phyloP scores from a whole-genome alignment of 1,284 basidiomycete genomes.

The Ceratobasidium sp. region DNA sequence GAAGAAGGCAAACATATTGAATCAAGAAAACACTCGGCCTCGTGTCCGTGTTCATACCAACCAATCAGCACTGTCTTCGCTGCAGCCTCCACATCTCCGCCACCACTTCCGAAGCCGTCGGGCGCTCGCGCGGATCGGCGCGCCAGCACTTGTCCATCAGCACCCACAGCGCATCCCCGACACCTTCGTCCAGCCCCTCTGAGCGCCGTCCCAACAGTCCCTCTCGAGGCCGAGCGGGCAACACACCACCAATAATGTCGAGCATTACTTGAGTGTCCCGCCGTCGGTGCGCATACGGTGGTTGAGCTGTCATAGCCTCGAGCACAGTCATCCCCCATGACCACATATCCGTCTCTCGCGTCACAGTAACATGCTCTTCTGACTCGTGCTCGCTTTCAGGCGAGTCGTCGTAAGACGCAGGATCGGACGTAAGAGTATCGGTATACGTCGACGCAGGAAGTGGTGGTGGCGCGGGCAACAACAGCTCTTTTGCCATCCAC shows the following conservation, averaged over 20 bases:
- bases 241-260: slow-evolving; percentile 29
- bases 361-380: slow-evolving; percentile 30
- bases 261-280: slow-evolving; percentile 36
- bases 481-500: slow-evolving; percentile 33
- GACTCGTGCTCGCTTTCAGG: slow-evolving; percentile 7
- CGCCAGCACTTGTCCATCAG: slow-evolving; percentile 40
- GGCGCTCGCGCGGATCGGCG: slow-evolving; percentile 23
- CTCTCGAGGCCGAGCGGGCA: slow-evolving; percentile 9
- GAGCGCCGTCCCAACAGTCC: neutral
- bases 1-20: neutral
- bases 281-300: slow-evolving; percentile 34
- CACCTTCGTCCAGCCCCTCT: neutral
- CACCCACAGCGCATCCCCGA: slow-evolving; percentile 26
- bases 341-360: slow-evolving; percentile 39
- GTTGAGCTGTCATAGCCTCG: slow-evolving; percentile 35
- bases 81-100: slow-evolving; percentile 38
- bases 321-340: slow-evolving; percentile 35
- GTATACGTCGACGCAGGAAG: slow-evolving; percentile 10
- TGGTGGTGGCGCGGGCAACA: slow-evolving; percentile 17
- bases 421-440: neutral
- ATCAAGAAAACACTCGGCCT: neutral
- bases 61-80: neutral
- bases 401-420: too few species aligned
- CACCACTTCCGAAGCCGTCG: slow-evolving; percentile 15
- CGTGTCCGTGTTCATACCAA: neutral